A percentile compares a stretch with the other conserved stretches of the same genome.
These are phyloP conservation scores for Penicillium pancosmium DNA, from an alignment of 495 filamentous ascomycete genomes.

Conservation along the genomic window DNA sequence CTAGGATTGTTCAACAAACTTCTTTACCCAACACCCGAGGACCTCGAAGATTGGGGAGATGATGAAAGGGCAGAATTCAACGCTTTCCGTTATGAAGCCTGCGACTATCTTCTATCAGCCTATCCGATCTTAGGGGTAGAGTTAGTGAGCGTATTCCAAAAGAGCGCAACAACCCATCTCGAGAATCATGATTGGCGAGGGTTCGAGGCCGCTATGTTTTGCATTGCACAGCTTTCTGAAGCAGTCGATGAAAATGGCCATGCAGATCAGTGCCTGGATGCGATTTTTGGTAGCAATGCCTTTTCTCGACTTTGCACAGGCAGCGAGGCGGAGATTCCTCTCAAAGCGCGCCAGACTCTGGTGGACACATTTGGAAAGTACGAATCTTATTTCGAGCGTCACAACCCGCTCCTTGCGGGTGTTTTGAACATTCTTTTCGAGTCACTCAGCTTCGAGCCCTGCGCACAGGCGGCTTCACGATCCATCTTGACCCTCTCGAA, in stretches of 20 bases:
- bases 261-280: conserved; percentile 67
- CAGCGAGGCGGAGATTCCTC: conserved; percentile 52
- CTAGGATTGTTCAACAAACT: conserved; percentile 44
- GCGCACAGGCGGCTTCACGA: conserved; percentile 73
- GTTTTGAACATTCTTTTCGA: conserved; percentile 83
- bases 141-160: conserved; percentile 70
- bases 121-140: conserved; percentile 70
- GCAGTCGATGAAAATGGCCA: conserved; percentile 66
- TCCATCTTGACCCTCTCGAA: conserved; percentile 81
- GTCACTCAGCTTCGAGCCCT: conserved; percentile 64
- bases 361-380: conserved; percentile 79
- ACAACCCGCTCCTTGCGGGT: conserved; percentile 68
- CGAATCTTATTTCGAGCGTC: conserved; percentile 77
- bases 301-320: conserved; percentile 57
- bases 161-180: conserved; percentile 62
- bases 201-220: conserved; percentile 81
- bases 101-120: conserved; percentile 75
- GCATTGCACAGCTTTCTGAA: conserved; percentile 75
- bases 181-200: conserved; percentile 66
- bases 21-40: conserved; percentile 34
- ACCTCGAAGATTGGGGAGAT: conserved; percentile 63
- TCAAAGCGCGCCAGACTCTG: conserved; percentile 74
- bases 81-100: conserved; percentile 78
- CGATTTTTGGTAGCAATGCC: conserved; percentile 69
- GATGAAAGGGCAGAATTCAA: conserved; percentile 71